Evolutionary conservation across 2,329 filamentous ascomycete genomes (phyloP).

Genomic region (Eurotiales sp.): DNA sequence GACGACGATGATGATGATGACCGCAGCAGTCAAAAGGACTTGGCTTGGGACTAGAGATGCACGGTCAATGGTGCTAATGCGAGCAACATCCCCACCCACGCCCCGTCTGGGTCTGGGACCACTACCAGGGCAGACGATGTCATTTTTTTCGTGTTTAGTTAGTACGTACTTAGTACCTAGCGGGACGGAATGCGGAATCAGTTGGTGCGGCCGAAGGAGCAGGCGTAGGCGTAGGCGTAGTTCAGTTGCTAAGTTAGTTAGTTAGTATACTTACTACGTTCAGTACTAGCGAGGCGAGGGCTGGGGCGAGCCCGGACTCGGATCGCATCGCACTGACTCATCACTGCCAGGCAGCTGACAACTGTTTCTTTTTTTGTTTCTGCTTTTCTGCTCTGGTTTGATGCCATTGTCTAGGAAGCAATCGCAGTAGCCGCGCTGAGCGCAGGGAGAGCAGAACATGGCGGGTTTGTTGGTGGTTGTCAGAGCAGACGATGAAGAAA

Average conservation of each 20-base stretch:
- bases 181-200: neutral
- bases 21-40: constrained; percentile 12
- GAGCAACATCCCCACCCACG: constrained; percentile 7
- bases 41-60: constrained; percentile 8
- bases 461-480: too few relatives aligned
- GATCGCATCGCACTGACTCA: too few relatives aligned
- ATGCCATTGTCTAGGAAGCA: too few relatives aligned
- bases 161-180: neutral
- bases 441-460: too few relatives aligned
- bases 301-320: too few relatives aligned
- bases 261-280: too few relatives aligned
- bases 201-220: neutral
- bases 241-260: too few relatives aligned
- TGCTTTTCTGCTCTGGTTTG: neutral
- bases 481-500: too few relatives aligned
- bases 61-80: constrained; percentile 10
- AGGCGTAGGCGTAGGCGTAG: too few relatives aligned
- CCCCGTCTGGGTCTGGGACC: neutral
- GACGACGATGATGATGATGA: neutral
- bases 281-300: too few relatives aligned
- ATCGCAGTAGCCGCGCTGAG: too few relatives aligned
- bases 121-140: constrained; percentile 6
- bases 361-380: neutral
- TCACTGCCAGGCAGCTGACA: too few relatives aligned
- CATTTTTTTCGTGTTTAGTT: neutral